These are phyloP conservation scores for Fusarium oligoseptatum DNA, from an alignment of 2,329 filamentous ascomycete species.

Conservation along the genomic window DNA sequence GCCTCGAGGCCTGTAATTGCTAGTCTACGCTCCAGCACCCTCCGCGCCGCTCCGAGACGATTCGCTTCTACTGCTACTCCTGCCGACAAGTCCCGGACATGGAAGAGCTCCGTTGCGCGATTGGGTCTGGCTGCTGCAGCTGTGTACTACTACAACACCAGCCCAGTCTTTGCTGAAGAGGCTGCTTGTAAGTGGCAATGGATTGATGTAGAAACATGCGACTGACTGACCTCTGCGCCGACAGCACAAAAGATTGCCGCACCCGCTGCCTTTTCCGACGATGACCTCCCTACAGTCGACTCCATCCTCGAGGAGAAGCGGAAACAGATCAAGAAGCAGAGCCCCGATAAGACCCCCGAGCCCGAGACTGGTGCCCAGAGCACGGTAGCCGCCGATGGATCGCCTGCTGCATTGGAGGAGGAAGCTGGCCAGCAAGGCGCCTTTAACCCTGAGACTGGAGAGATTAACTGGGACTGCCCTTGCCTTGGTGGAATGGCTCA, in stretches of 20 bases:
- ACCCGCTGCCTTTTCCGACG: conserved; percentile 67
- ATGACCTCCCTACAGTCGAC: conserved; percentile 74
- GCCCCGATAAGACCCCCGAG: conserved; percentile 42
- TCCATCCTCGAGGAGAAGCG: conserved; percentile 75
- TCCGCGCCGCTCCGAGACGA: conserved; percentile 60
- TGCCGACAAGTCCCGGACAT: conserved; percentile 78
- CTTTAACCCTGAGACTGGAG: conserved; percentile 97
- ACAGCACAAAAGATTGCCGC: conserved; percentile 52
- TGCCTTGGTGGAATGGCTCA: conserved; percentile 97
- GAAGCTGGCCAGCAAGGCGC: conserved; percentile 90
- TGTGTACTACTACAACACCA: conserved; percentile 96
- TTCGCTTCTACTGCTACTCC: conserved; percentile 66
- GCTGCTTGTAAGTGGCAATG: conserved; percentile 71
- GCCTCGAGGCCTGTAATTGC: conserved; percentile 60
- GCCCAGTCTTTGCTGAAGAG: conserved; percentile 87
- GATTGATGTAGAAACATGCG: background rate
- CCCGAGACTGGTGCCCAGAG: conserved; percentile 46
- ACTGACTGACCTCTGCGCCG: conserved; percentile 18
- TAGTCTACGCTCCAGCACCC: conserved; percentile 56
- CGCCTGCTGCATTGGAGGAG: conserved; percentile 74
- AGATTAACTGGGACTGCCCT: conserved; percentile 99
- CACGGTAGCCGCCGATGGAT: conserved; percentile 48
- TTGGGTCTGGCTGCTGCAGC: conserved; percentile 82
- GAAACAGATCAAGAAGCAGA: conserved; percentile 55
- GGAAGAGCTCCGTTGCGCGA: conserved; percentile 81